Evolutionary conservation across 2,329 filamentous ascomycete species (phyloP), one percentile per base, ranked within the genome.

Genomic region (Aspergillus jensenii): DNA sequence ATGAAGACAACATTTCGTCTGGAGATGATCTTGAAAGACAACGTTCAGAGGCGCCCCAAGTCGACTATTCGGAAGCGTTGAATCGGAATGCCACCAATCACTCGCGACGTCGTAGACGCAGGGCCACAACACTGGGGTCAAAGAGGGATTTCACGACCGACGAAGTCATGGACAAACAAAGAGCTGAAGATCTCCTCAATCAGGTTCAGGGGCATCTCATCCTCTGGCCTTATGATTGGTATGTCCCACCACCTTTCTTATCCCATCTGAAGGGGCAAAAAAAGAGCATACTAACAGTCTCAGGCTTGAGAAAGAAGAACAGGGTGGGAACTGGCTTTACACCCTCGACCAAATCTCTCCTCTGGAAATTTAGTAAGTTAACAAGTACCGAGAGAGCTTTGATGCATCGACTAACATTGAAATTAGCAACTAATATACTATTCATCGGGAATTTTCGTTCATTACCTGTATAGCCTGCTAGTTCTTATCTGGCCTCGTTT

Each of bases 271-370:
- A 17, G 27, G 8, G 9, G 9, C 27, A 31, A 31, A 27, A 27
- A 27, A 27, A 27, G 9, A 25, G 27, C 27, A 14, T 63, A 56
- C 61, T 68, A 31, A 65, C 59, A 12, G 37, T 12, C 19, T 19
- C 51, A 84, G 82, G 92, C 84, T 96, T 54, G 85, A 90, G 67
- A 90, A 88, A 56, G 95, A 98, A 77, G 95, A 98, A 79, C 86
- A 88, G 69, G 93, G 91, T 64, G 91, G 92, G 56, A 96, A 97
- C 71, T 99, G 95, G 95, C 84, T 97, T 62, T 98, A 96, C 77
- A 91, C 93, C 71, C 91, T 98, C 56, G 95, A 99, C 74, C 89
- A 96, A 74, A 88, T 99, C 72, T 96, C 95, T 67, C 95, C 95
- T 56, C 81, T 99, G 76, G 92, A 97, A 78, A 98, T 99, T 69